Evolutionary conservation across 2,329 filamentous ascomycete genomes (phyloP).

Genomic region (Colletotrichum cereale): DNA sequence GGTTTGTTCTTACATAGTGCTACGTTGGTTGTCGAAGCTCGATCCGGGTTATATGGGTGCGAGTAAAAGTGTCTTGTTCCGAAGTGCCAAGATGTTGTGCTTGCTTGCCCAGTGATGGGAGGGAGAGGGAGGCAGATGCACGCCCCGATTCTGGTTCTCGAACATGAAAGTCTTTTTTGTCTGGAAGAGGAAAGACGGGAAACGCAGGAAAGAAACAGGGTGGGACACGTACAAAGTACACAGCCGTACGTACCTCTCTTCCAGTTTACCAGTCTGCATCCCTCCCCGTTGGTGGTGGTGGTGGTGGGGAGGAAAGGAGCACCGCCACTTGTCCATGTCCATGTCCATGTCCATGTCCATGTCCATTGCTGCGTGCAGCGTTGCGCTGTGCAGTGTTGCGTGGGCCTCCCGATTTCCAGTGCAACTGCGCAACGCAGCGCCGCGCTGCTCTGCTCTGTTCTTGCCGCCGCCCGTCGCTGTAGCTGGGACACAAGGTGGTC

Average conservation of each 20-base stretch:
- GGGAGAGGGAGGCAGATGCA: neutral
- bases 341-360: neutral
- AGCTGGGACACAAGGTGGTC: constrained; percentile 13
- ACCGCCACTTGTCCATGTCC: constrained; percentile 30
- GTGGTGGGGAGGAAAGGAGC: constrained; percentile 14
- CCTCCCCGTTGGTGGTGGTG: constrained; percentile 3
- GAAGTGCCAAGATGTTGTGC: neutral
- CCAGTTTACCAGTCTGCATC: neutral
- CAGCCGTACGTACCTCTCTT: neutral
- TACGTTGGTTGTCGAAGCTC: neutral
- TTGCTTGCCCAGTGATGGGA: neutral
- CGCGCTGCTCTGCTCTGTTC: too few species aligned
- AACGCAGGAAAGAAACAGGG: neutral
- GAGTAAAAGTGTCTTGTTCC: neutral
- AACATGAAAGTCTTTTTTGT: neutral
- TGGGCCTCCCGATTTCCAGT: neutral
- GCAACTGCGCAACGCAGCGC: constrained; percentile 1
- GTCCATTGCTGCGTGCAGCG: constrained; percentile 2
- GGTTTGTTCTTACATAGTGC: neutral
- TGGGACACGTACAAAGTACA: too few species aligned
- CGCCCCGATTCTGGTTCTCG: neutral
- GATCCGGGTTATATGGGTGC: neutral
- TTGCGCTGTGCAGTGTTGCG: constrained; percentile 14
- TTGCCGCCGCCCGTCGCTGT: constrained; percentile 2
- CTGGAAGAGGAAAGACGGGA: neutral